Conservation (phyloP, 345 rosid genomes). For the Eucalyptus coolabah region DNA sequence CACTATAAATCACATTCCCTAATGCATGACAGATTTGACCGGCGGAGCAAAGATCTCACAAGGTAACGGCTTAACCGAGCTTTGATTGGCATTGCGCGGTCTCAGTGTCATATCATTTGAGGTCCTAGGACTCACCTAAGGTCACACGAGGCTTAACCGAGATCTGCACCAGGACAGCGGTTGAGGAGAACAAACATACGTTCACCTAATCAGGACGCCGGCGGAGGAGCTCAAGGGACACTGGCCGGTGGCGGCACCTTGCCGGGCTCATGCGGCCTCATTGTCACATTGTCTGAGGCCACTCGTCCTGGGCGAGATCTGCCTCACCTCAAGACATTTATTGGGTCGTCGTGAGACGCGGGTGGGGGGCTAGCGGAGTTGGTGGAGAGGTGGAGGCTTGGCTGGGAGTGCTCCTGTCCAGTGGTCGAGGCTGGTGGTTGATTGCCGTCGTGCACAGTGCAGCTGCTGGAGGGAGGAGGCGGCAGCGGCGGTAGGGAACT, state of each 20-base stretch:
- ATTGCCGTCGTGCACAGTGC: neutral
- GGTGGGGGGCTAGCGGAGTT: neutral
- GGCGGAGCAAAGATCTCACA: neutral
- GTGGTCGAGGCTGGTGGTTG: neutral
- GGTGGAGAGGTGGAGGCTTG: neutral
- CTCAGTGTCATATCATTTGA: neutral
- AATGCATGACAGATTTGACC: neutral
- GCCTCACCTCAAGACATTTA: neutral
- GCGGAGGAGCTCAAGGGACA: neutral
- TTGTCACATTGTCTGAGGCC: neutral
- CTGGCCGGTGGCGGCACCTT: neutral
- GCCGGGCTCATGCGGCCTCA: neutral
- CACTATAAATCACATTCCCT: neutral
- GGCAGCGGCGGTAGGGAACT: neutral
- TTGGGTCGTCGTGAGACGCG: neutral
- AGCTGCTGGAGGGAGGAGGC: neutral
- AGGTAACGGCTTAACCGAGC: neutral
- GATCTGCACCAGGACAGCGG: neutral
- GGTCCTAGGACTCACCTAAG: neutral
- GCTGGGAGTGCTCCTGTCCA: neutral
- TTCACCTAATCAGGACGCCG: neutral
- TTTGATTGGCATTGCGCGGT: neutral
- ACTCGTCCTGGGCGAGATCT: neutral
- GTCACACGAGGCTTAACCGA: neutral
- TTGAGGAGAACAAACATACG: neutral